These are phyloP conservation scores for Lomentospora prolificans DNA, from an alignment of 2,329 filamentous ascomycete species.

Conservation along the genomic window DNA sequence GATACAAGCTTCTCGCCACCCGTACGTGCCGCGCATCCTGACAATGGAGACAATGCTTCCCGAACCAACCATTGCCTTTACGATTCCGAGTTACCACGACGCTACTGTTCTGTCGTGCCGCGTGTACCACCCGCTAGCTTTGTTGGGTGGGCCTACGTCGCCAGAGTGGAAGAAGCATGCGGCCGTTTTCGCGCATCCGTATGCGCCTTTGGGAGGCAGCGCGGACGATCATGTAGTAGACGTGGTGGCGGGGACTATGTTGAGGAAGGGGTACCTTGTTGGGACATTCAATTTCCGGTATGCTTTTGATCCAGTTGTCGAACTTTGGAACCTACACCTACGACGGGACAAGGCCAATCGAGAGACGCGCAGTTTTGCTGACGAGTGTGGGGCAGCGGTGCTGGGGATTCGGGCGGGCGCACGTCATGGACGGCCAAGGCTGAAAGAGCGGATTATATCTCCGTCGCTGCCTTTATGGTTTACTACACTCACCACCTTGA, in stretches of 20 bases:
- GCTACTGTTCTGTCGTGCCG: conserved; percentile 67
- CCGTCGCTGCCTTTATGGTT: conserved; percentile 69
- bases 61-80: conserved; percentile 39
- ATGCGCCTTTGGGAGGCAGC: conserved; percentile 75
- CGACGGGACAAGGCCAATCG: too few relatives aligned
- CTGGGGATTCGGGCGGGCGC: conserved; percentile 59
- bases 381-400: conserved; percentile 48
- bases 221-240: conserved; percentile 75
- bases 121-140: conserved; percentile 59
- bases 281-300: conserved; percentile 90
- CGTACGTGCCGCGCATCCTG: background rate
- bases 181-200: conserved; percentile 76
- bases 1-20: background rate
- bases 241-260: conserved; percentile 51
- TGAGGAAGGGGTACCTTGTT: conserved; percentile 65
- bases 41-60: conserved; percentile 6
- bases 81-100: conserved; percentile 78
- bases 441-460: conserved; percentile 73
- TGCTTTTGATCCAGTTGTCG: too few relatives aligned
- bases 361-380: too few relatives aligned
- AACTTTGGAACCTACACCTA: too few relatives aligned
- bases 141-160: conserved; percentile 22
- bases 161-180: conserved; percentile 37
- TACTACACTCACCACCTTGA: conserved; percentile 59
- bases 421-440: conserved; percentile 83